phyloP scores from a whole-genome alignment of 2,329 filamentous ascomycete species.

The Colletotrichum costaricense region DNA sequence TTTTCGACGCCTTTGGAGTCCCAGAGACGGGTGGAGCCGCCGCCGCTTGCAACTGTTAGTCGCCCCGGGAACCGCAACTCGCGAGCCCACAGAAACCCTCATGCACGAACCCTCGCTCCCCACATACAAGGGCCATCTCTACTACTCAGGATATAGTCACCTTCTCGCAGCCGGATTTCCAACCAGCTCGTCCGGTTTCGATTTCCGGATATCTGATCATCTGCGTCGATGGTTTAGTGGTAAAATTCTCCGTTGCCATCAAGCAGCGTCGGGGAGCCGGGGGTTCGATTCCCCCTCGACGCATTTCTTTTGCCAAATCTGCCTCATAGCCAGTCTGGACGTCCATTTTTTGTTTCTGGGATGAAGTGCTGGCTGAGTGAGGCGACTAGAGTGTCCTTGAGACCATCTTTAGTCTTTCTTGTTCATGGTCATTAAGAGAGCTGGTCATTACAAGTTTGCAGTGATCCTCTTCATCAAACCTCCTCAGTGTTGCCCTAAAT shows the following conservation, averaged over 20 bases:
- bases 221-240: conserved; percentile 36
- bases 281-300: conserved; percentile 36
- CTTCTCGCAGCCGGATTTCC: accelerated
- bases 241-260: conserved; percentile 36
- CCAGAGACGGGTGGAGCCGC: conserved; percentile 3
- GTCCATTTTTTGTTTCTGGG: background rate
- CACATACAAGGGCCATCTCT: conserved; percentile 3
- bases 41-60: conserved; percentile 13
- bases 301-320: conserved; percentile 1
- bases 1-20: background rate
- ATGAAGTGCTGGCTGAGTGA: no score
- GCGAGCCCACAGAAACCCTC: conserved; percentile 22
- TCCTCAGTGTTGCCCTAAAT: background rate
- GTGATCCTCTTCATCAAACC: background rate
- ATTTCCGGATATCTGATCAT: background rate
- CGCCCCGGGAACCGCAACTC: conserved; percentile 6
- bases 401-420: background rate
- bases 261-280: conserved; percentile 35
- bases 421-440: background rate
- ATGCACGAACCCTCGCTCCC: conserved; percentile 3
- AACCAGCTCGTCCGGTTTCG: background rate
- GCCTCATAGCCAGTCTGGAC: accelerated
- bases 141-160: background rate
- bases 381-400: no score
- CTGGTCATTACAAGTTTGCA: no score